Evolutionary conservation across 176 grass and related monocot genomes (phyloP).

Genomic region (Alloteropsis semialata): DNA sequence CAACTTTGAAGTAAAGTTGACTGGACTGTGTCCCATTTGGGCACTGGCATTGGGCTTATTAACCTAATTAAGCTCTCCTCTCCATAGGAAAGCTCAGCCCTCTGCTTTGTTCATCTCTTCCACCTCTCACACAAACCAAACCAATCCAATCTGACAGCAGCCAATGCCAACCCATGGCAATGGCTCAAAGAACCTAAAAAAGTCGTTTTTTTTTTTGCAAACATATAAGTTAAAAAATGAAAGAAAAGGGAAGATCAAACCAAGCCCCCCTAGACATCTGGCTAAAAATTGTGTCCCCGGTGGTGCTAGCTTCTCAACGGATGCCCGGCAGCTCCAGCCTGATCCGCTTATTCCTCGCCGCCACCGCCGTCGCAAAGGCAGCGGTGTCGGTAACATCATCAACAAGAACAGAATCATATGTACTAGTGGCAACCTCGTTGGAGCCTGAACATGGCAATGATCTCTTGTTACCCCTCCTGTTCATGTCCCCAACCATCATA

Average conservation of each 20-base stretch:
- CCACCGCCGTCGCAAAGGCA: slow-evolving; percentile 20
- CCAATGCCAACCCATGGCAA: slow-evolving; percentile 52
- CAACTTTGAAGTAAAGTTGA: slow-evolving; percentile 41
- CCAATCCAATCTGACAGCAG: slow-evolving; percentile 49
- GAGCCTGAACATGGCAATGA: slow-evolving; percentile 50
- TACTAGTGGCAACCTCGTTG: slow-evolving; percentile 40
- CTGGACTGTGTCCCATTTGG: slow-evolving; percentile 35
- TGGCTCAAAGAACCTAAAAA: slow-evolving; percentile 45
- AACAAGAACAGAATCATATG: slow-evolving; percentile 60
- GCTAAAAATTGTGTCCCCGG: slow-evolving; percentile 57
- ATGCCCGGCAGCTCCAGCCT: slow-evolving; percentile 56
- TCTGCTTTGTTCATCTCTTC: slow-evolving; percentile 39
- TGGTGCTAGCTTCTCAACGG: slow-evolving; percentile 57
- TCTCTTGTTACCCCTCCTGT: slow-evolving; percentile 47
- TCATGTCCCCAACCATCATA: slow-evolving; percentile 54
- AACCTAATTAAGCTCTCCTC: slow-evolving; percentile 50
- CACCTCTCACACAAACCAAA: slow-evolving; percentile 50
- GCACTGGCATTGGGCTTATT: slow-evolving; percentile 37
- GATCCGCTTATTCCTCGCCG: slow-evolving; percentile 59
- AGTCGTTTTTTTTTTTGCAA: slow-evolving; percentile 29
- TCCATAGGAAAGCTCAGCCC: slow-evolving; percentile 53
- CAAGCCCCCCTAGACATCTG: slow-evolving; percentile 66
- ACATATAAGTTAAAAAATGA: slow-evolving; percentile 18
- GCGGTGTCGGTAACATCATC: slow-evolving; percentile 55
- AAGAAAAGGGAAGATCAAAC: slow-evolving; percentile 33